These are phyloP conservation scores for Tympanopsis confertula DNA, from an alignment of 2,329 filamentous ascomycete species.

Conservation along the genomic window DNA sequence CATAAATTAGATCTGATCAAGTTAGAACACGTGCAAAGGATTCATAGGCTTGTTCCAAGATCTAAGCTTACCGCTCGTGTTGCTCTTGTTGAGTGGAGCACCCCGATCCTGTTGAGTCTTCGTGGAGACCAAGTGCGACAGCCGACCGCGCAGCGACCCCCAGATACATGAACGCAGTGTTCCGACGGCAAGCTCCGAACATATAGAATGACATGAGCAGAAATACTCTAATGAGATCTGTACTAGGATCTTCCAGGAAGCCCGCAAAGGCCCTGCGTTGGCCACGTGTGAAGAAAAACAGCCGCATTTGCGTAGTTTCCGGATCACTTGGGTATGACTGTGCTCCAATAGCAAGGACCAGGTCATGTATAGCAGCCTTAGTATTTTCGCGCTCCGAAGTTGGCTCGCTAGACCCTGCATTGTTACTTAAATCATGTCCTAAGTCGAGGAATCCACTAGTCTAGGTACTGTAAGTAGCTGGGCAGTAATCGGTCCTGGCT, in stretches of 20 bases:
- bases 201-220: conserved; percentile 47
- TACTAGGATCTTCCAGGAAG: conserved; percentile 39
- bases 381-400: conserved; percentile 2
- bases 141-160: conserved; percentile 46
- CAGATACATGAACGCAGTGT: conserved; percentile 52
- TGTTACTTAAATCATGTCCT: conserved; percentile 2
- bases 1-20: conserved; percentile 17
- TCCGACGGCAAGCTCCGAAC: conserved; percentile 43
- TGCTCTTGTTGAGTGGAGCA: conserved; percentile 8
- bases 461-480: background rate
- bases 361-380: conserved; percentile 13
- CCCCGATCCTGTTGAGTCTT: conserved; percentile 29
- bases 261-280: conserved; percentile 33
- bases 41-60: background rate
- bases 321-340: conserved; percentile 25
- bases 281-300: conserved; percentile 33
- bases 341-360: conserved; percentile 39
- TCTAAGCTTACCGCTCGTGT: conserved; percentile 3
- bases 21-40: background rate
- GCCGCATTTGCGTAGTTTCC: conserved; percentile 13
- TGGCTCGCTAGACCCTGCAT: conserved; percentile 8
- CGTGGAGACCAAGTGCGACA: conserved; percentile 42
- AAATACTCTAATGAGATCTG: conserved; percentile 38
- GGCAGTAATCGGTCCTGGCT: background rate
- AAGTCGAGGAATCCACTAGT: conserved; percentile 2